A percentile compares a stretch with the other conserved stretches of the same genome.
These are phyloP conservation scores for Podila clonocystis DNA, from an alignment of 192 early-diverging fungal genomes.

Conservation along the genomic window DNA sequence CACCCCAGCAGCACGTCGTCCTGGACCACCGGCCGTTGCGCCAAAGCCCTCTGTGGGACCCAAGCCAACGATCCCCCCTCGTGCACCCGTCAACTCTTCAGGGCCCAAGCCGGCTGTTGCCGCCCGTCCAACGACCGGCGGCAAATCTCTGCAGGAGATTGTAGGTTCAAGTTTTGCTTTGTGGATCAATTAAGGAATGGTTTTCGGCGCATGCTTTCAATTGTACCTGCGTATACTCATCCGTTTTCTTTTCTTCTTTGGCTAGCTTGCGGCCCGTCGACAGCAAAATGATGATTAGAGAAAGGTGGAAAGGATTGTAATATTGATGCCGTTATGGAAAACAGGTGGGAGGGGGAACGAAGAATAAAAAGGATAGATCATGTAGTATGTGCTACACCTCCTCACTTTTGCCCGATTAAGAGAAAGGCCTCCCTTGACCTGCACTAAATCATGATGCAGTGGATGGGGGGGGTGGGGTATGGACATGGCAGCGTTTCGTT, in stretches of 20 bases:
- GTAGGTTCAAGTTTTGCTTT: constrained; percentile 23
- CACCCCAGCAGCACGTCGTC: constrained; percentile 38
- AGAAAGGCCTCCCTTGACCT: no score
- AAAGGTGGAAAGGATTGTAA: no score
- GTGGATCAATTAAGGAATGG: background rate
- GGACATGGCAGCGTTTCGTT: no score
- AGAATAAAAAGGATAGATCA: no score
- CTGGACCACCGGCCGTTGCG: constrained; percentile 31
- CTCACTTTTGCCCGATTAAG: no score
- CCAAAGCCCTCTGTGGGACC: constrained; percentile 37
- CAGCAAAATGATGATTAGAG: constrained; percentile 25
- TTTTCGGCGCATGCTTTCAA: background rate
- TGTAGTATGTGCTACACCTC: no score
- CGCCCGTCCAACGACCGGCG: constrained; percentile 38
- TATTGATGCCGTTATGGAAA: no score
- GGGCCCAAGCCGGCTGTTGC: constrained; percentile 42
- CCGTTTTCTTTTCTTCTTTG: background rate
- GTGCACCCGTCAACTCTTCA: constrained; percentile 18
- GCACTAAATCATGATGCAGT: no score
- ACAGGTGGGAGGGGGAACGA: no score
- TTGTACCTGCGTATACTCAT: background rate
- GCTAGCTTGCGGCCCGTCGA: constrained; percentile 25
- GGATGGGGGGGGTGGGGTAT: no score
- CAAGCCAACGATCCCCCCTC: constrained; percentile 36
- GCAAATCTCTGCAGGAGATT: constrained; percentile 46